Percentiles rank a stretch among this genome's conserved stretches.
Evolutionary conservation across 2,329 filamentous ascomycete genomes (phyloP).

Genomic region (Bisporella sp.): DNA sequence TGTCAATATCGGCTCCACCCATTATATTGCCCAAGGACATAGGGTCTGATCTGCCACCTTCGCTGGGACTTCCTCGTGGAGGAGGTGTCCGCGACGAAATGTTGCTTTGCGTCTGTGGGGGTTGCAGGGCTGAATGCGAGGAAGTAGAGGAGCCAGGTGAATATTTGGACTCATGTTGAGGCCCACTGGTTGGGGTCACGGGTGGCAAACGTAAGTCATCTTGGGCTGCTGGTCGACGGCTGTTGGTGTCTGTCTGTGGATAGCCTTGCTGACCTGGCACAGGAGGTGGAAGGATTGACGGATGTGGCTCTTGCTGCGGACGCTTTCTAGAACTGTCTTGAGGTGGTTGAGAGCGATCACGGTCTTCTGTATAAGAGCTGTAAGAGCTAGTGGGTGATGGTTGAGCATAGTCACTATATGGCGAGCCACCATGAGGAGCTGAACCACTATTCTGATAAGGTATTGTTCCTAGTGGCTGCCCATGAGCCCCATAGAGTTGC

Average conservation of each 20-base stretch:
- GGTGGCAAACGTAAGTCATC: constrained; percentile 27
- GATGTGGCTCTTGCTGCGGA: constrained; percentile 27
- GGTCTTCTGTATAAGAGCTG: constrained; percentile 16
- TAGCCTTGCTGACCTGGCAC: constrained; percentile 25
- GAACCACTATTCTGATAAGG: constrained; percentile 1
- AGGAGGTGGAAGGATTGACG: constrained; percentile 30
- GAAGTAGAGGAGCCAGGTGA: constrained; percentile 26
- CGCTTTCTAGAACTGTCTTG: constrained; percentile 25
- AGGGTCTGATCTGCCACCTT: constrained; percentile 20
- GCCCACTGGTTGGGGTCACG: constrained; percentile 21
- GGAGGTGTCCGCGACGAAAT: constrained; percentile 23
- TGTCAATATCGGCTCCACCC: constrained; percentile 26
- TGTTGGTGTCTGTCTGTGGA: constrained; percentile 18
- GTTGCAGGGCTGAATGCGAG: constrained; percentile 22
- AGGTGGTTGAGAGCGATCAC: constrained; percentile 8
- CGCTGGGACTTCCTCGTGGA: constrained; percentile 22
- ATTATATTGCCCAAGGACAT: constrained; percentile 28
- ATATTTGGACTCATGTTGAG: constrained; percentile 19
- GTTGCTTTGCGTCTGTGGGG: constrained; percentile 9
- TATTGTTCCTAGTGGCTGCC: constrained; percentile 26
- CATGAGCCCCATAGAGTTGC: constrained; percentile 33
- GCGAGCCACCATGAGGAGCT: constrained; percentile 6
- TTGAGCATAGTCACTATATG: constrained; percentile 25
- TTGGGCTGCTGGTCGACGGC: constrained; percentile 22
- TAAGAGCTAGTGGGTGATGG: constrained; percentile 27